Base-by-base conservation (phyloP, 2,329 filamentous ascomycete species). In the Pyricularia grisea region DNA sequence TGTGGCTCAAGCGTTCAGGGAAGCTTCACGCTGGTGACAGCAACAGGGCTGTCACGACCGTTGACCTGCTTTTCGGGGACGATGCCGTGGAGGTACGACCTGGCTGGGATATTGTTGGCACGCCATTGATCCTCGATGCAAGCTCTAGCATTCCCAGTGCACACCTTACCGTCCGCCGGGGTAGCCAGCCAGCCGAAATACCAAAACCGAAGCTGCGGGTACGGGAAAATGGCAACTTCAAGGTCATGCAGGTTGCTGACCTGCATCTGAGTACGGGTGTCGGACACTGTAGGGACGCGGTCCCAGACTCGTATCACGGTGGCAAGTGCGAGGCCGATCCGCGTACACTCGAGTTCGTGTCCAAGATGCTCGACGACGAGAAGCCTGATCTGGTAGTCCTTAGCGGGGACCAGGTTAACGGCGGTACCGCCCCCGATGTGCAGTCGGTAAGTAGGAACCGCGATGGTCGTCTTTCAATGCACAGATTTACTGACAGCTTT, bases 221-320 rank as follows among this genome's bases (percentile, higher is more conserved):
- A 72, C 87, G 88, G 63, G 93, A 96, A 71, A 93, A 95, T 76
- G 95, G 94, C 33, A 93, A 91, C 74, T 98, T 98, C 83, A 98
- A 98, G 82, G 97, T 99, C 72, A 88, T 99, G 85, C 95, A 99
- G 79, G 84, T 97, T 69, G 91, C 93, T n/a, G 95, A 99, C 80
- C 81, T 98, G 71, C 95, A 99, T 79, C 81, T 99, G 69, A 94
- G 93, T 75, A 99, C 95, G 2, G 95, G 94, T 11, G 84, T 94
- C 5, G 95, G 95, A 11, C 80, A 81, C 64, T 99, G 95, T 76
- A 88, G 95, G 72, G 93, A 99, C 74, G 88, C 93, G n/a, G 85
- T 94, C 73, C 94, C 94, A 0, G 86, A 88, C 71, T 85, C 85
- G 66, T 87, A 88, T 72, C 87, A 92, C 68, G 89, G 89, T 5